Evolutionary conservation across 345 rosid genomes (phyloP).

Genomic region (Trapa bicornis): DNA sequence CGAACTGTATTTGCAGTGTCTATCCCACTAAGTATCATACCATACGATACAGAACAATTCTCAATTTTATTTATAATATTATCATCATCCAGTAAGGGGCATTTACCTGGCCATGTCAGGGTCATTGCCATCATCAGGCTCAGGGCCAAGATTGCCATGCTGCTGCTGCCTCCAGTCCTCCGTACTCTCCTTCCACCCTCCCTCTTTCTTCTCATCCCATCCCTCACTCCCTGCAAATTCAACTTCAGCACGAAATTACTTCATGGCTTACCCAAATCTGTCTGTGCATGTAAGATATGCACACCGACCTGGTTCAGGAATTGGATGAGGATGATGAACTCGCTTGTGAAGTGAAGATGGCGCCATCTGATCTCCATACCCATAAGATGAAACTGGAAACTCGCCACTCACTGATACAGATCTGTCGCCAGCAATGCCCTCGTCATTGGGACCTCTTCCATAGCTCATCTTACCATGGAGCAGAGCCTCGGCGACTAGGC

Average conservation of each 20-base stretch:
- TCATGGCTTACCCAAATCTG: too few species aligned
- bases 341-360: slow-evolving; percentile 68
- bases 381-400: slow-evolving; percentile 53
- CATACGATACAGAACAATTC: too few species aligned
- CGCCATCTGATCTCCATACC: slow-evolving; percentile 41
- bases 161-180: slow-evolving; percentile 87
- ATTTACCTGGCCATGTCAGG: slow-evolving; percentile 60
- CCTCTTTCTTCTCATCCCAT: slow-evolving; percentile 46
- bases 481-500: slow-evolving; percentile 66
- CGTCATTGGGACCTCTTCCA: slow-evolving; percentile 90
- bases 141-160: slow-evolving; percentile 77
- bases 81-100: too few species aligned
- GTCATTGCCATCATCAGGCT: slow-evolving; percentile 49
- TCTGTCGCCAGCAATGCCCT: slow-evolving; percentile 53
- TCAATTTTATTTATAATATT: too few species aligned
- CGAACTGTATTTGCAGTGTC: too few species aligned
- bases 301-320: slow-evolving; percentile 58
- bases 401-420: slow-evolving; percentile 87
- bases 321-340: slow-evolving; percentile 85
- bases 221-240: slow-evolving; percentile 46
- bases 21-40: too few species aligned
- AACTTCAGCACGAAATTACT: too few species aligned
- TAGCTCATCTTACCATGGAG: slow-evolving; percentile 94
- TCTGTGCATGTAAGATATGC: background rate
- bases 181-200: slow-evolving; percentile 84